Conservation (phyloP, 257 asterid species). For the Galeopsis tetrahit region DNA sequence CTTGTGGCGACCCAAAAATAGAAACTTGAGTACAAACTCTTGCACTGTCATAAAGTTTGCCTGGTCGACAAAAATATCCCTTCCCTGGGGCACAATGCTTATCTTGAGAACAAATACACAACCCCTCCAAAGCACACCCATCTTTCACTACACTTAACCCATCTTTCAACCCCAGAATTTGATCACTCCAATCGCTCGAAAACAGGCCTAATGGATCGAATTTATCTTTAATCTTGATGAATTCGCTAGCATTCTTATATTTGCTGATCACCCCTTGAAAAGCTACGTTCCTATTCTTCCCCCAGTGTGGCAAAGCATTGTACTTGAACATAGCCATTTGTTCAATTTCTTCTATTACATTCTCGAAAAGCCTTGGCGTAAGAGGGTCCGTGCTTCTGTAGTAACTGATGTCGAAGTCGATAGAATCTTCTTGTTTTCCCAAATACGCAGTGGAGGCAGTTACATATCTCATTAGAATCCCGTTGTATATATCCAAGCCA, state of each 20-base stretch:
- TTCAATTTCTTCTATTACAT: slow-evolving; percentile 64
- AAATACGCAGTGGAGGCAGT: slow-evolving; percentile 59
- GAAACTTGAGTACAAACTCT: slow-evolving; percentile 51
- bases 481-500: slow-evolving; percentile 58
- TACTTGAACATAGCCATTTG: slow-evolving; percentile 68
- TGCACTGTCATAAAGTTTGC: slow-evolving; percentile 51
- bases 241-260: slow-evolving; percentile 36
- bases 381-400: slow-evolving; percentile 61
- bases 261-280: slow-evolving; percentile 55
- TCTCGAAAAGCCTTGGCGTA: slow-evolving; percentile 52
- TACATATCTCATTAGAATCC: slow-evolving; percentile 66
- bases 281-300: slow-evolving; percentile 67
- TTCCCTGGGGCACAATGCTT: slow-evolving; percentile 59
- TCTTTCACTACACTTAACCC: slow-evolving; percentile 40
- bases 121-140: slow-evolving; percentile 73
- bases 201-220: slow-evolving; percentile 59
- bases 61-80: slow-evolving; percentile 59
- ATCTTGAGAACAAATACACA: slow-evolving; percentile 66
- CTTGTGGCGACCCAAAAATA: background rate
- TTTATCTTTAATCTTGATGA: slow-evolving; percentile 40
- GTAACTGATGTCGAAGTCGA: slow-evolving; percentile 67
- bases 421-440: slow-evolving; percentile 61
- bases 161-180: slow-evolving; percentile 50
- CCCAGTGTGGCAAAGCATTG: slow-evolving; percentile 73
- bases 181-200: slow-evolving; percentile 68